These are phyloP conservation scores for Filobasidium floriforme DNA, from an alignment of 768 basidiomycete species.

Conservation along the genomic window DNA sequence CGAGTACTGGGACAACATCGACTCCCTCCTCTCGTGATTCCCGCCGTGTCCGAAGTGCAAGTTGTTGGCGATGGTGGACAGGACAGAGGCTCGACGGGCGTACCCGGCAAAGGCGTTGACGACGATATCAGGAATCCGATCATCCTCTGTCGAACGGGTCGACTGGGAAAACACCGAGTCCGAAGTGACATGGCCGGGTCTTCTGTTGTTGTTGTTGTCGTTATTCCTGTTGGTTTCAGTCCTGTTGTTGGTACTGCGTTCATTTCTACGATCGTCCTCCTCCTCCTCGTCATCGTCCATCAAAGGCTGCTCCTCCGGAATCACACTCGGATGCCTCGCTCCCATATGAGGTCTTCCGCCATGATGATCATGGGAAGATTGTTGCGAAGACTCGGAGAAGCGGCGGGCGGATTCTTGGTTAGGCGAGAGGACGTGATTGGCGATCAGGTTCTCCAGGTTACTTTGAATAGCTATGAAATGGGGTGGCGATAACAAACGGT, in stretches of 20 bases:
- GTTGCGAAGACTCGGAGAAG: constrained; percentile 7
- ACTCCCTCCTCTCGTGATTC: constrained; percentile 8
- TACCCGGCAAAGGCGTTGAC: background rate
- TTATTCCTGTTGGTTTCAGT: constrained; percentile 14
- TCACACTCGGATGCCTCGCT: constrained; percentile 11
- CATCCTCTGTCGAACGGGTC: constrained; percentile 15
- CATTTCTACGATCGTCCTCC: constrained; percentile 13
- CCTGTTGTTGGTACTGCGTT: background rate
- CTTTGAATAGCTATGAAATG: constrained; percentile 35
- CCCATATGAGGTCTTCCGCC: constrained; percentile 25
- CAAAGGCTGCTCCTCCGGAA: constrained; percentile 14
- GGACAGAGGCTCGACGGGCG: constrained; percentile 9
- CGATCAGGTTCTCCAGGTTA: constrained; percentile 39
- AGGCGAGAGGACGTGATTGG: constrained; percentile 30
- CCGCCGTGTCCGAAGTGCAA: constrained; percentile 8
- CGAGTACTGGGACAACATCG: constrained; percentile 11
- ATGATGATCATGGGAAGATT: constrained; percentile 27
- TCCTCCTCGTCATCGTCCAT: constrained; percentile 26
- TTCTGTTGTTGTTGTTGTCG: too few relatives aligned
- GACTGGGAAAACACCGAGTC: constrained; percentile 1
- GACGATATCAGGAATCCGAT: constrained; percentile 6
- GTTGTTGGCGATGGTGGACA: constrained; percentile 1
- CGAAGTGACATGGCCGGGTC: constrained; percentile 27
- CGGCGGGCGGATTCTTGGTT: constrained; percentile 9
- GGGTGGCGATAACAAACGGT: background rate